phyloP scores from a whole-genome alignment of 2,329 filamentous ascomycete species.

The Aureobasidium sp. region DNA sequence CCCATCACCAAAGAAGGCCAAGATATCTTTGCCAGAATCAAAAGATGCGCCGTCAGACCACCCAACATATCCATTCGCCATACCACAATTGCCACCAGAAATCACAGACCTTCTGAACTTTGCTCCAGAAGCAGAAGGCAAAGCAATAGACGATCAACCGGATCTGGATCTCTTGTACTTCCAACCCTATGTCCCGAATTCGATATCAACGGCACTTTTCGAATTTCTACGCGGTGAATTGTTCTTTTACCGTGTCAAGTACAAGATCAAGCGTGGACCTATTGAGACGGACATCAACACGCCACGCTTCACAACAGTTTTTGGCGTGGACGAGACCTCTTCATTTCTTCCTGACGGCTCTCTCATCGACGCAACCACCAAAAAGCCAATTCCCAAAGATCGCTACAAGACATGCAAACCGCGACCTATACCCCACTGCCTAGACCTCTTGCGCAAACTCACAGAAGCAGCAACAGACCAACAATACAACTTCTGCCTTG shows the following conservation, averaged over 20 bases:
- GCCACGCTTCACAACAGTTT: constrained; percentile 57
- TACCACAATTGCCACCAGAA: constrained; percentile 38
- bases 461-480: constrained; percentile 59
- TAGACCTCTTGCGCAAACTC: constrained; percentile 53
- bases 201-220: constrained; percentile 53
- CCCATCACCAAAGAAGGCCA: constrained; percentile 34
- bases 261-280: constrained; percentile 54
- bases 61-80: constrained; percentile 44
- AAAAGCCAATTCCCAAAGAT: constrained; percentile 29
- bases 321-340: constrained; percentile 55
- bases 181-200: constrained; percentile 58
- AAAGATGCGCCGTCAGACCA: constrained; percentile 31
- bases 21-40: constrained; percentile 16
- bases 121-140: constrained; percentile 39
- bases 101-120: constrained; percentile 35
- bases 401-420: constrained; percentile 51
- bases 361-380: constrained; percentile 29
- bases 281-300: constrained; percentile 35
- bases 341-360: constrained; percentile 33
- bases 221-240: constrained; percentile 61
- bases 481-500: constrained; percentile 67
- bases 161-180: constrained; percentile 69
- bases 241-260: constrained; percentile 68
- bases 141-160: constrained; percentile 54
- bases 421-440: constrained; percentile 61